phyloP scores from a whole-genome alignment of 108 stramenopile species.

The Cyclostephanos invisitatus region DNA sequence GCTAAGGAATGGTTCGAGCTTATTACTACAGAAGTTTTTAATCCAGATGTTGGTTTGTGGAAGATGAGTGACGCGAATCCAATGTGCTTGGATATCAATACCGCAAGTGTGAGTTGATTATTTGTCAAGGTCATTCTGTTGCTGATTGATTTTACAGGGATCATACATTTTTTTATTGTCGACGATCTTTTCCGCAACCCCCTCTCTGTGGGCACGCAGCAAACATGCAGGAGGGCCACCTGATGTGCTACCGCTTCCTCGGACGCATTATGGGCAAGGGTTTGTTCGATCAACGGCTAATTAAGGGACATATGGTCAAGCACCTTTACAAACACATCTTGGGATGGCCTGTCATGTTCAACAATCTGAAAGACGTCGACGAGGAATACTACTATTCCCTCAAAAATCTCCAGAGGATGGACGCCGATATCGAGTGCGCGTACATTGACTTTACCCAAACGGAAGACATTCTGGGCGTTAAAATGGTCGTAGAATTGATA shows the following conservation, averaged over 20 bases:
- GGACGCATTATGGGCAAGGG: slow-evolving; percentile 99
- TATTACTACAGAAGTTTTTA: slow-evolving; percentile 92
- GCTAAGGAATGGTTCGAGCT: slow-evolving; percentile 97
- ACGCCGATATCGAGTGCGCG: slow-evolving; percentile 38
- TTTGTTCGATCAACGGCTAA: slow-evolving; percentile 94
- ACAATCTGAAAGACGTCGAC: slow-evolving; percentile 77
- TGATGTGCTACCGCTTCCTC: slow-evolving; percentile 94
- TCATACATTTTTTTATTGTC: too few relatives aligned
- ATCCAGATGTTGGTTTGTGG: slow-evolving; percentile 96
- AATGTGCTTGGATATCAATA: slow-evolving; percentile 66
- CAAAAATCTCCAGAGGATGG: slow-evolving; percentile 59
- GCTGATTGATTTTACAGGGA: neutral
- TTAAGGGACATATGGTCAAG: slow-evolving; percentile 96
- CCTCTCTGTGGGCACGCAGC: neutral
- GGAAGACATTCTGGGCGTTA: slow-evolving; percentile 76
- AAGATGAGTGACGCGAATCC: slow-evolving; percentile 71
- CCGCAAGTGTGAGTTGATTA: slow-evolving; percentile 52
- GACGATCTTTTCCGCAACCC: neutral
- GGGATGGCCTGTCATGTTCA: too few relatives aligned
- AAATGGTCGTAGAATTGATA: slow-evolving; percentile 80
- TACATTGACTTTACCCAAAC: slow-evolving; percentile 91
- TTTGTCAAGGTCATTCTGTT: neutral
- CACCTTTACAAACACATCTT: slow-evolving; percentile 98
- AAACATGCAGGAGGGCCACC: slow-evolving; percentile 80
- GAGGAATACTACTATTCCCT: slow-evolving; percentile 76